These are phyloP conservation scores for Dissophora globulifera DNA, from an alignment of 192 early-diverging fungal genomes.

Conservation along the genomic window DNA sequence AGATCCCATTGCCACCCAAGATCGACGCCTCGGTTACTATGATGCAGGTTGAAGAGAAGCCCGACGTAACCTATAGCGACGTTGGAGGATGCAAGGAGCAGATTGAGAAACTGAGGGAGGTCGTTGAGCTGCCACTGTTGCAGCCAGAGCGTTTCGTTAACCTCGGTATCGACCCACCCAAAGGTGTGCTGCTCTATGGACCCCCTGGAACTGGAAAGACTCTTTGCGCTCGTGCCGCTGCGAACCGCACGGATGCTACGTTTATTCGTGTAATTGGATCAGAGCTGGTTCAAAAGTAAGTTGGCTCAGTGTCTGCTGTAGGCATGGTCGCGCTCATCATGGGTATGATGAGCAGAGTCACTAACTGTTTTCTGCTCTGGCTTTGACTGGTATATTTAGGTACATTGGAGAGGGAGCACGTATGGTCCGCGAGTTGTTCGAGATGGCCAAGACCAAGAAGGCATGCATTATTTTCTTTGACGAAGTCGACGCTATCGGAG, in stretches of 20 bases:
- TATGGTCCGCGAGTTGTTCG: slow-evolving; percentile 99
- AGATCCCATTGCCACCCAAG: slow-evolving; percentile 97
- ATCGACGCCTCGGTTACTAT: slow-evolving; percentile 99
- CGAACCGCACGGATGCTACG: slow-evolving; percentile 99
- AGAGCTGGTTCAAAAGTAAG: slow-evolving; percentile 95
- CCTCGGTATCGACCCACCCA: slow-evolving; percentile 99
- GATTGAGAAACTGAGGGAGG: slow-evolving; percentile 99
- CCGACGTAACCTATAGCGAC: slow-evolving; percentile 99
- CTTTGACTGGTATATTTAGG: slow-evolving; percentile 23
- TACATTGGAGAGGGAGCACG: slow-evolving; percentile 99
- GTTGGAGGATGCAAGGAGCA: slow-evolving; percentile 99
- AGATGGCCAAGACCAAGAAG: slow-evolving; percentile 99
- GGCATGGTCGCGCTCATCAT: too few relatives aligned
- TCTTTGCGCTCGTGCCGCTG: slow-evolving; percentile 96
- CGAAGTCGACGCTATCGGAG: slow-evolving; percentile 98
- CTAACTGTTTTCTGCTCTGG: neutral
- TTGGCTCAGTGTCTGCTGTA: too few relatives aligned
- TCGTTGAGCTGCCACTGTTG: slow-evolving; percentile 96
- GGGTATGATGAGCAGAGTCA: too few relatives aligned
- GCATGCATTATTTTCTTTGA: slow-evolving; percentile 99
- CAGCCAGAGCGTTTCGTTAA: slow-evolving; percentile 97
- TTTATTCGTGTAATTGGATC: slow-evolving; percentile 99
- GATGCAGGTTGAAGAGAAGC: slow-evolving; percentile 99
- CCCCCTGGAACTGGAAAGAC: slow-evolving; percentile 98
- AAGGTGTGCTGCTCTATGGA: slow-evolving; percentile 98